Base-by-base conservation (phyloP, 2,329 filamentous ascomycete species). In the Biscogniauxia mediterranea region DNA sequence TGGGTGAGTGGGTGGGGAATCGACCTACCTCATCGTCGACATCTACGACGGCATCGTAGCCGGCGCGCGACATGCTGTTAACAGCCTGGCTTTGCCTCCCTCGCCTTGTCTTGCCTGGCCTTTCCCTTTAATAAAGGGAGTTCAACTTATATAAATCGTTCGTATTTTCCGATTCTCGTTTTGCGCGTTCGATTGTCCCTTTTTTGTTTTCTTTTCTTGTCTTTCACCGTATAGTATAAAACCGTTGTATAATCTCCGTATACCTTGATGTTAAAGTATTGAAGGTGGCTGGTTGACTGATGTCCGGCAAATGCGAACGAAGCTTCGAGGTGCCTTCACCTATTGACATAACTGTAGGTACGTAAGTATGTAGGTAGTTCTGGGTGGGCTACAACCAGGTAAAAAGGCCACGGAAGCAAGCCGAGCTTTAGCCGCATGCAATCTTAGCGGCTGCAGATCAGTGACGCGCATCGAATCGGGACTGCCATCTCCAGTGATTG, bases 21-120 rank as follows among this genome's bases (percentile, higher is more conserved):
- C 15, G 25, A 42, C 78, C 67, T 80, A 96, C 93, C 85, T 98
- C 95, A 73, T 95, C 92, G 76, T 99, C 95, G 59, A 98, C 89
- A 72, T 99, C 95, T 62, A 99, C 95, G 68, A 99, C 94, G 64
- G 96, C 95, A 81, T 99, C 95, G 77, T 99, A 99, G 70, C 93
- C 93, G 74, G 91, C 85, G 76, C 91, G 90, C 61, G 91, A 86
- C 90, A 93, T 93, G 59, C 70, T 81, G 23, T 23, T 23, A 23
- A 23, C 23, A 23, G 23, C 23, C 23, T 23, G 2, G 23, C 64
- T 25, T 60, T 54, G 15, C 15, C 38, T 46, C 11, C 15, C 15
- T 46, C 15, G 5, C 13, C 28, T 13, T 55, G 57, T 55, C 56
- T 54, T n/a, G n/a, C n/a, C n/a, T n/a, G n/a, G n/a, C n/a, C n/a